Evolutionary conservation across 768 basidiomycete genomes (phyloP).

Genomic region (Lactarius quietus): DNA sequence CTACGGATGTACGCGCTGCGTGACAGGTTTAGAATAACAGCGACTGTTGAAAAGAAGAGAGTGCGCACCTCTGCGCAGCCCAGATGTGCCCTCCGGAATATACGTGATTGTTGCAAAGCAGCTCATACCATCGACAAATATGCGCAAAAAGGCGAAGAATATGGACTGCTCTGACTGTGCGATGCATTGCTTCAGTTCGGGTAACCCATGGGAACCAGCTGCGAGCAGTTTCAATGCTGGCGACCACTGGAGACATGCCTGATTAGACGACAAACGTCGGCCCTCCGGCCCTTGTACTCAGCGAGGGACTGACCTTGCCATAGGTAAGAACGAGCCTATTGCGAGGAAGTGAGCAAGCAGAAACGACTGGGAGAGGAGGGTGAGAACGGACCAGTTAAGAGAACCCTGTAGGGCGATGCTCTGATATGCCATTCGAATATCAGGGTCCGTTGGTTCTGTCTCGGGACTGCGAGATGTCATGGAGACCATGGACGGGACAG

Average conservation of each 20-base stretch:
- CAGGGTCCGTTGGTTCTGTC: constrained; percentile 12
- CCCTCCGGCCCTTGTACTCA: neutral
- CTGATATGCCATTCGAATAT: constrained; percentile 22
- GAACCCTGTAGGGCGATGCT: constrained; percentile 18
- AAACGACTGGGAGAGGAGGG: neutral
- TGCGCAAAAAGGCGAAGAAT: constrained; percentile 17
- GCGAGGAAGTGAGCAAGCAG: neutral
- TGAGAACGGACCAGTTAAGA: constrained; percentile 16
- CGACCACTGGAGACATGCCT: constrained; percentile 19
- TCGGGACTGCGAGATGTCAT: constrained; percentile 10
- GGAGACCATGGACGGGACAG: constrained; percentile 8
- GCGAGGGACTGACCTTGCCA: constrained; percentile 16
- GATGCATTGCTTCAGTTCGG: constrained; percentile 17
- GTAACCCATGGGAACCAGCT: constrained; percentile 22
- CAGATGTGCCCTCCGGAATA: constrained; percentile 21
- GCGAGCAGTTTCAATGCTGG: constrained; percentile 19
- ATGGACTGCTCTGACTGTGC: constrained; percentile 15
- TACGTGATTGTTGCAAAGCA: constrained; percentile 22
- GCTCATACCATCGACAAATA: constrained; percentile 4
- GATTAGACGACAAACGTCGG: neutral
- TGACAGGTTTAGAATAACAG: no score
- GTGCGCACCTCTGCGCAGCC: constrained; percentile 19
- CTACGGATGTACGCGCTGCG: constrained; percentile 20
- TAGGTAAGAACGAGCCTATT: constrained; percentile 22
- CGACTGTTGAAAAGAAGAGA: neutral